A percentile compares a stretch with the other conserved stretches of the same genome.
Evolutionary conservation across 805 yeast genomes (phyloP).

Genomic region (Kuraishia molischiana): DNA sequence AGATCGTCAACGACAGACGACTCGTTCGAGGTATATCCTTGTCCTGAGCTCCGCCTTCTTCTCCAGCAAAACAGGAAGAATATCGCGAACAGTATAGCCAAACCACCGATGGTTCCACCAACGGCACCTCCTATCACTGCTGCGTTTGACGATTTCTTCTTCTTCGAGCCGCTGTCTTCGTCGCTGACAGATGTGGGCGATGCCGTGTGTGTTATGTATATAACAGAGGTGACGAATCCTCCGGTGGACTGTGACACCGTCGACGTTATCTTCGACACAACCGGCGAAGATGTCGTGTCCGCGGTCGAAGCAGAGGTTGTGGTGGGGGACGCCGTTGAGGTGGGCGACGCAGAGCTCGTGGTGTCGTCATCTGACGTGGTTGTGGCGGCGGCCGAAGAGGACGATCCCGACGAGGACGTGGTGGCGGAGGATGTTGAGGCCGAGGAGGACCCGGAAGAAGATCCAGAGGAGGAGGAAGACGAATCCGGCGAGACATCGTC

Average conservation of each 20-base stretch:
- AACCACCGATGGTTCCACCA: constrained; percentile 24
- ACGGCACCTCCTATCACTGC: constrained; percentile 30
- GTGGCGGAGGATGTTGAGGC: constrained; percentile 2
- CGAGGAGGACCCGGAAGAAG: constrained; percentile 22
- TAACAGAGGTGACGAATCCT: constrained; percentile 4
- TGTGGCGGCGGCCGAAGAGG: constrained; percentile 7
- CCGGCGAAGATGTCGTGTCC: constrained; percentile 7
- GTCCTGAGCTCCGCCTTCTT: constrained; percentile 21
- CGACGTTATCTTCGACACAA: constrained; percentile 4
- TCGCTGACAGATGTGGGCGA: constrained; percentile 12
- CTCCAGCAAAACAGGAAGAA: constrained; percentile 25
- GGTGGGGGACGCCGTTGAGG: constrained; percentile 9
- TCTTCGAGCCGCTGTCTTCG: constrained; percentile 2
- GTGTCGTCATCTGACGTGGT: constrained; percentile 9
- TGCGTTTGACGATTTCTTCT: constrained; percentile 14
- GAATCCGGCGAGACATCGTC: constrained; percentile 19
- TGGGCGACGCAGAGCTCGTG: background rate
- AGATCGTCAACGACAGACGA: constrained; percentile 38
- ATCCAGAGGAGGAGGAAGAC: constrained; percentile 10
- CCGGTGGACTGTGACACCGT: constrained; percentile 6
- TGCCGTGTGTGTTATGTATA: constrained; percentile 9
- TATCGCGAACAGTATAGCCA: constrained; percentile 13
- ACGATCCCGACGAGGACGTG: constrained; percentile 8
- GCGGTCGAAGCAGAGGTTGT: constrained; percentile 11
- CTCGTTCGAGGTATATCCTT: constrained; percentile 23